A percentile compares a stretch with the other conserved stretches of the same genome.
These are phyloP conservation scores for Penicillium longicatenatum DNA, from an alignment of 495 filamentous ascomycete species.

Conservation along the genomic window DNA sequence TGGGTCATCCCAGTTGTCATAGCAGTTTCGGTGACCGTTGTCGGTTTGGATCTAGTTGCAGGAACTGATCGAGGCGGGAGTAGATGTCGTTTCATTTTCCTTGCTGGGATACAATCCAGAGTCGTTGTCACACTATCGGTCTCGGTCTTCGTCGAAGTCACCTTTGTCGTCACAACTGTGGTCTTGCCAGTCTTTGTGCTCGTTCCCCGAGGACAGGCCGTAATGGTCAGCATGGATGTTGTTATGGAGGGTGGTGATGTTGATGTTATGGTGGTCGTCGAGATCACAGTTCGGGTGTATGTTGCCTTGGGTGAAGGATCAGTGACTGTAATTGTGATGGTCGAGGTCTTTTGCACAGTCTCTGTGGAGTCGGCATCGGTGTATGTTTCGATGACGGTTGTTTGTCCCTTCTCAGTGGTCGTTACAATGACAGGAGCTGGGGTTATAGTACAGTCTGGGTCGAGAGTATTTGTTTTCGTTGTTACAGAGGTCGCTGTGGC, in stretches of 20 bases:
- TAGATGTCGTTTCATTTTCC: background rate
- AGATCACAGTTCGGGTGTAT: background rate
- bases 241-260: background rate
- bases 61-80: background rate
- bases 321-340: background rate
- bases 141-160: background rate
- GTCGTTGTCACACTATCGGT: conserved; percentile 1
- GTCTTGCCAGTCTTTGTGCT: background rate
- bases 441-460: background rate
- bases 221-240: background rate
- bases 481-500: background rate
- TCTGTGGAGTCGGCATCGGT: background rate
- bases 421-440: background rate
- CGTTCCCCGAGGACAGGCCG: background rate
- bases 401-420: background rate
- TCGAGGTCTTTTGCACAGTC: background rate
- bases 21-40: background rate
- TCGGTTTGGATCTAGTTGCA: background rate
- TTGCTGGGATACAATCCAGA: background rate
- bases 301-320: background rate
- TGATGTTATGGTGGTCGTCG: background rate
- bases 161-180: background rate
- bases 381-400: background rate
- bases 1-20: background rate
- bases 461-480: background rate